Base-by-base conservation (phyloP, 2,329 filamentous ascomycete genomes). In the Trichoderma cornu-damae region DNA sequence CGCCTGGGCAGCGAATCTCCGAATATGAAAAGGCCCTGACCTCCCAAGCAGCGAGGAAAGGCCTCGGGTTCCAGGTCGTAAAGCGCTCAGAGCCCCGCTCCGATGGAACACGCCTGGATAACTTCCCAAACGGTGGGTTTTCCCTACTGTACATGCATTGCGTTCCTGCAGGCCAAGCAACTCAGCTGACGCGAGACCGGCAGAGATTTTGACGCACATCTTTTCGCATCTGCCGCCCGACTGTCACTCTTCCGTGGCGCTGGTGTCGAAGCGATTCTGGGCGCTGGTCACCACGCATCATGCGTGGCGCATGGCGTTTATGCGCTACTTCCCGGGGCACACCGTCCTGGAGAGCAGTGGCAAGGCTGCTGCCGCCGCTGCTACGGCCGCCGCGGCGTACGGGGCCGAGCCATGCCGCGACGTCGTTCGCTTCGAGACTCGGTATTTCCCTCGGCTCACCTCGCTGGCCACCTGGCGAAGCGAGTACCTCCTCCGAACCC, bases 251-350 rank as follows among this genome's bases (percentile, higher is more conserved):
- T 83, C 87, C 8, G 87, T 96, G 9, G 87, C 91, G 16, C 80
- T 96, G 50, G 90, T 97, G 28, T 96, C 90, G 32, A 89, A 86
- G 66, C 88, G 89, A 55, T 95, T 97, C 69, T 89, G 96, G 71
- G 80, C 81, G 52, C 78, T 97, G 38, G 88, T 97, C 57, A 96
- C 90, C 4, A 93, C 89, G 1, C 90, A 92, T 14, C 90, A 96
- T 73, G 91, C 91, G 6, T 97, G 93, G 93, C 85, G 90, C 61
- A 89, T 91, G 69, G 93, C 92, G 5, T 97, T 97, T 68, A 82
- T 90, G 64, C 90, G 92, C 61, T 93, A 86, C 73, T 99, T 97
- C 65, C 90, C 90, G 0, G 91, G 89, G 1, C 83, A 87, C 22
- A 66, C 85, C 46, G 69, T 64, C 26, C 64, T 71, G 20, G 62